Conservation (phyloP, 2,329 filamentous ascomycete species). For the Ascochyta fabae region DNA sequence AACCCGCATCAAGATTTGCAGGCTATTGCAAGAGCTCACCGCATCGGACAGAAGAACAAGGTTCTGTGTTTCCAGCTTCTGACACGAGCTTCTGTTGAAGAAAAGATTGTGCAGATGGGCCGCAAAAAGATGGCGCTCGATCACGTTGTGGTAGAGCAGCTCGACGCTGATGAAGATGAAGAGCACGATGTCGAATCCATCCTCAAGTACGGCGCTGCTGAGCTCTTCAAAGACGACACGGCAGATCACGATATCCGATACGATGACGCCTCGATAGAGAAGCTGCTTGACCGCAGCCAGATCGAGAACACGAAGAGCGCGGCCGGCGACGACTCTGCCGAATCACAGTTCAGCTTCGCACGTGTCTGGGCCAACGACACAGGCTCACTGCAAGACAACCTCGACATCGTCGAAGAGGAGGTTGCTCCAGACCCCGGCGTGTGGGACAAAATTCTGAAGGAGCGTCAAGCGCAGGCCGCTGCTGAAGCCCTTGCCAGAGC, state of each 20-base stretch:
- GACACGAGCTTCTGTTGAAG: conserved; percentile 86
- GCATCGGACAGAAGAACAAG: conserved; percentile 95
- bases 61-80: conserved; percentile 95
- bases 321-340: conserved; percentile 67
- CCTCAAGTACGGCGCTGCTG: conserved; percentile 83
- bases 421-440: conserved; percentile 69
- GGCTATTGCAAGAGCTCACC: conserved; percentile 89
- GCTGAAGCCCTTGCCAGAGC: conserved; percentile 70
- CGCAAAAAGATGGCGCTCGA: conserved; percentile 96
- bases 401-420: conserved; percentile 62
- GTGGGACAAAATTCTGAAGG: conserved; percentile 88
- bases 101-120: conserved; percentile 95
- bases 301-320: conserved; percentile 70
- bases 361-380: conserved; percentile 90
- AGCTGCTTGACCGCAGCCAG: conserved; percentile 84
- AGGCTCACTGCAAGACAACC: conserved; percentile 68
- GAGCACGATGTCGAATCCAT: conserved; percentile 85
- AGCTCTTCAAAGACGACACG: conserved; percentile 80
- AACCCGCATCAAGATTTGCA: conserved; percentile 98
- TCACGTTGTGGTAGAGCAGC: conserved; percentile 89
- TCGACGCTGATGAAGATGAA: conserved; percentile 82
- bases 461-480: conserved; percentile 80
- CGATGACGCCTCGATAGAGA: conserved; percentile 82
- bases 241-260: conserved; percentile 78
- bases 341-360: conserved; percentile 87